Conservation (phyloP, 2,329 filamentous ascomycete genomes). For the Aspergillus niger region DNA sequence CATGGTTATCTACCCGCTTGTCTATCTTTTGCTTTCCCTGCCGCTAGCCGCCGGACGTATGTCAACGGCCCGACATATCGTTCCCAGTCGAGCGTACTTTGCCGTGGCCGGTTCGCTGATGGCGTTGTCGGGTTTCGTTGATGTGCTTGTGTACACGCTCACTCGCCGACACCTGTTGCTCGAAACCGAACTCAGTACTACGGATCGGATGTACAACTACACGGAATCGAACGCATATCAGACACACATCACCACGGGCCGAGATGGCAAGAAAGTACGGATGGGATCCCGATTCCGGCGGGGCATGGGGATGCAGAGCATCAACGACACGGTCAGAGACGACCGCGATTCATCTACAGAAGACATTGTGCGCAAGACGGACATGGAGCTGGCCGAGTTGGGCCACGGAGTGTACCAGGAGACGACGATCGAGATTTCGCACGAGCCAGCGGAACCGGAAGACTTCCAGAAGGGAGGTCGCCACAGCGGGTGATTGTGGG, state of each 20-base stretch:
- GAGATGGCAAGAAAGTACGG: constrained; percentile 18
- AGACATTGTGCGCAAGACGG: constrained; percentile 41
- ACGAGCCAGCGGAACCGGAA: constrained; percentile 33
- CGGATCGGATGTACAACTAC: constrained; percentile 31
- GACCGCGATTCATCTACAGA: constrained; percentile 47
- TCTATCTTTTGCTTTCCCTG: constrained; percentile 64
- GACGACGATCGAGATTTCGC: constrained; percentile 46
- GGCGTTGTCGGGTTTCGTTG: constrained; percentile 59
- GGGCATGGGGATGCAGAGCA: constrained; percentile 24
- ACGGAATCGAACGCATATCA: constrained; percentile 30
- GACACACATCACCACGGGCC: constrained; percentile 29
- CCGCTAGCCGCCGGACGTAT: constrained; percentile 57
- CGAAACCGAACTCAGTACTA: constrained; percentile 46
- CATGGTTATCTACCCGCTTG: constrained; percentile 50
- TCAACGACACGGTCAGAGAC: constrained; percentile 23
- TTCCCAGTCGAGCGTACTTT: constrained; percentile 46
- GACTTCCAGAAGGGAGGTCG: constrained; percentile 13
- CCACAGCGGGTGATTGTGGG: constrained; percentile 9
- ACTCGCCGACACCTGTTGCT: constrained; percentile 58
- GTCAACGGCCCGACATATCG: constrained; percentile 36
- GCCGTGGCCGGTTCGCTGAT: constrained; percentile 57
- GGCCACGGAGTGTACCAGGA: constrained; percentile 43
- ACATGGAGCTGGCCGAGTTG: constrained; percentile 35
- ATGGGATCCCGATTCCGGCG: constrained; percentile 24
- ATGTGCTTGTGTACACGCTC: constrained; percentile 60